A percentile compares a stretch with the other conserved stretches of the same genome.
These are phyloP conservation scores for Crithidia thermophila DNA, from an alignment of 208 protist genomes.

Conservation along the genomic window DNA sequence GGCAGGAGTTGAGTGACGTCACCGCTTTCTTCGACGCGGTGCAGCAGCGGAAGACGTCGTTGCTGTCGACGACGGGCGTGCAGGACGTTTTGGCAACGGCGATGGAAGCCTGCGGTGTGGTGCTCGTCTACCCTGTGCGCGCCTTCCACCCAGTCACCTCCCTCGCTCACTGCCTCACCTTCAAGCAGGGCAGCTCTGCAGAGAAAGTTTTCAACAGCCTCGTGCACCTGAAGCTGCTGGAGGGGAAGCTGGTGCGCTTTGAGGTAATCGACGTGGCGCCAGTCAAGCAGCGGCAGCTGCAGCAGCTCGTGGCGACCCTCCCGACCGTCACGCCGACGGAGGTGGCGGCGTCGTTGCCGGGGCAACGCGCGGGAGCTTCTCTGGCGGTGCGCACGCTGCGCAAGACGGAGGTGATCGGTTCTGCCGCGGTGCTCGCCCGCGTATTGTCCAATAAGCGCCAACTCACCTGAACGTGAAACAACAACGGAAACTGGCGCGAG, in stretches of 20 bases:
- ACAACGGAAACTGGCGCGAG: not conserved
- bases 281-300: conserved; percentile 15
- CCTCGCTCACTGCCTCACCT: conserved; percentile 75
- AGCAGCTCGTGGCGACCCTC: conserved; percentile 19
- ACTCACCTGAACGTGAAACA: conserved; percentile 28
- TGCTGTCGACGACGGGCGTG: conserved; percentile 72
- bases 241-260: conserved; percentile 89
- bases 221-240: conserved; percentile 49
- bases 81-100: conserved; percentile 79
- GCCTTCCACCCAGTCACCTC: conserved; percentile 58
- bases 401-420: conserved; percentile 60
- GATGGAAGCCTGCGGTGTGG: conserved; percentile 51
- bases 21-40: conserved; percentile 35
- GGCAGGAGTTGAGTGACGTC: conserved; percentile 34
- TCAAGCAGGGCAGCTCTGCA: conserved; percentile 67
- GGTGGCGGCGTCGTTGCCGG: not conserved
- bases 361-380: not conserved
- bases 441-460: conserved; percentile 86
- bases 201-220: conserved; percentile 80
- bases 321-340: not conserved
- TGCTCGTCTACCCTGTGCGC: conserved; percentile 68
- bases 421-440: conserved; percentile 60
- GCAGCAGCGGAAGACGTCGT: not conserved
- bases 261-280: conserved; percentile 55
- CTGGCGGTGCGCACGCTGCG: conserved; percentile 36